Conservation (phyloP, 805 yeast genomes). For the Metschnikowia chrysomelidarum region DNA sequence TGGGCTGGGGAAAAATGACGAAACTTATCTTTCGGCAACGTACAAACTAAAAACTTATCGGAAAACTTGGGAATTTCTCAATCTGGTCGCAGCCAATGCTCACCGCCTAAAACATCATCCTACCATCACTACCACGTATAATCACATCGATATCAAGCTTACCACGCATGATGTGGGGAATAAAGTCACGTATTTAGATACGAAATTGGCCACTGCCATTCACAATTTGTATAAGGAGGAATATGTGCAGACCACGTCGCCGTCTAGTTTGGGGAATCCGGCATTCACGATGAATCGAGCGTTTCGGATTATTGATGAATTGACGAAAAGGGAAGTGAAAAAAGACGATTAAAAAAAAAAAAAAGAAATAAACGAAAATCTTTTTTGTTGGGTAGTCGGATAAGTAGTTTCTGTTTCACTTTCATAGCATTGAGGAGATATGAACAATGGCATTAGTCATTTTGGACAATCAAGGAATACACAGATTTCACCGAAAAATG, state of each 20-base stretch:
- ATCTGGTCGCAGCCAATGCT: conserved; percentile 53
- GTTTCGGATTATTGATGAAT: conserved; percentile 15
- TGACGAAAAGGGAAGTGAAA: conserved; percentile 11
- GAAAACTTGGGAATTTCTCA: conserved; percentile 66
- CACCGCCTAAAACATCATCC: conserved; percentile 71
- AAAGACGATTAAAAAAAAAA: too few species aligned
- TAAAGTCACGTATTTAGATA: conserved; percentile 53
- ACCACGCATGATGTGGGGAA: conserved; percentile 64
- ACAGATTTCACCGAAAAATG: too few species aligned
- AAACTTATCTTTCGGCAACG: conserved; percentile 29
- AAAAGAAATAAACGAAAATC: too few species aligned
- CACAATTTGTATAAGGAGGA: conserved; percentile 13
- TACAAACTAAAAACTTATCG: conserved; percentile 51
- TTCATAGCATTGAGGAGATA: too few species aligned
- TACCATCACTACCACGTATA: conserved; percentile 61
- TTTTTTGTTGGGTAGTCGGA: too few species aligned
- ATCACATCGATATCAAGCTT: conserved; percentile 49
- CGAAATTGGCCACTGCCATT: conserved; percentile 50
- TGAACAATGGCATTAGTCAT: too few species aligned
- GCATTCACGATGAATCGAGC: conserved; percentile 12
- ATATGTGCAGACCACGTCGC: conserved; percentile 9
- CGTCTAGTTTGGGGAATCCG: background rate
- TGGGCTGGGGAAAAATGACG: background rate
- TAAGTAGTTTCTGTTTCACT: too few species aligned
- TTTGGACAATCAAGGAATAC: too few species aligned